These are phyloP conservation scores for Drechslerella stenobrocha DNA, from an alignment of 2,329 filamentous ascomycete genomes.

Conservation along the genomic window DNA sequence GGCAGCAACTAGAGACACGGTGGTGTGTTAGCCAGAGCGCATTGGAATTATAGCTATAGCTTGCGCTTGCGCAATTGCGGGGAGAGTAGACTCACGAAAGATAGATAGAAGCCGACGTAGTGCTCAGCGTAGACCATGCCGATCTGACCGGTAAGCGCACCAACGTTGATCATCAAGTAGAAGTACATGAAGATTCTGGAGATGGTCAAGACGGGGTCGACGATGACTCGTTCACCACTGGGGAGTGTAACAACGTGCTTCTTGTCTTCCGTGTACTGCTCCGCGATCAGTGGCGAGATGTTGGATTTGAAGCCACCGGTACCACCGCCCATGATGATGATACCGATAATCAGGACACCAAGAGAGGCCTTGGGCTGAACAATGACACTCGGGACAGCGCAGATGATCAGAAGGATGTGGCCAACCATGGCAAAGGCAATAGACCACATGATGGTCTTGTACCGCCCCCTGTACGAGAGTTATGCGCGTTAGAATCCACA, in stretches of 20 bases:
- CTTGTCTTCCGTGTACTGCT: conserved; percentile 53
- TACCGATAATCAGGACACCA: conserved; percentile 61
- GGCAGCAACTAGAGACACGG: conserved; percentile 69
- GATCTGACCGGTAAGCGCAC: conserved; percentile 60
- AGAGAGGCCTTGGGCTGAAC: conserved; percentile 57
- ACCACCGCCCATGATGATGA: conserved; percentile 58
- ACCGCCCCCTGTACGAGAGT: conserved; percentile 62
- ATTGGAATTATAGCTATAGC: too few relatives aligned
- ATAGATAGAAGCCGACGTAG: conserved; percentile 61
- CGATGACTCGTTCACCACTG: conserved; percentile 54
- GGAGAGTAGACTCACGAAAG: conserved; percentile 53
- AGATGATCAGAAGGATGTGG: conserved; percentile 61
- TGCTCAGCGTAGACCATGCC: conserved; percentile 62
- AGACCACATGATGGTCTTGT: conserved; percentile 64
- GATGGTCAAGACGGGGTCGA: conserved; percentile 54
- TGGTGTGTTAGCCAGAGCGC: too few relatives aligned
- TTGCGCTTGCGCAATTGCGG: too few relatives aligned
- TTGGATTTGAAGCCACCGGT: conserved; percentile 58
- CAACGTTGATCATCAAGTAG: conserved; percentile 63
- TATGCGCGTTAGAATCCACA: background rate
- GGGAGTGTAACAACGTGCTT: conserved; percentile 51
- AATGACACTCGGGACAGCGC: conserved; percentile 57
- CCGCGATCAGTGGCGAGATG: conserved; percentile 55
- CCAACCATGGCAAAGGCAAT: conserved; percentile 60
- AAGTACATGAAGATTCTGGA: conserved; percentile 56